Evolutionary conservation across 306 rosid species (phyloP).

Genomic region (Abrus precatorius): DNA sequence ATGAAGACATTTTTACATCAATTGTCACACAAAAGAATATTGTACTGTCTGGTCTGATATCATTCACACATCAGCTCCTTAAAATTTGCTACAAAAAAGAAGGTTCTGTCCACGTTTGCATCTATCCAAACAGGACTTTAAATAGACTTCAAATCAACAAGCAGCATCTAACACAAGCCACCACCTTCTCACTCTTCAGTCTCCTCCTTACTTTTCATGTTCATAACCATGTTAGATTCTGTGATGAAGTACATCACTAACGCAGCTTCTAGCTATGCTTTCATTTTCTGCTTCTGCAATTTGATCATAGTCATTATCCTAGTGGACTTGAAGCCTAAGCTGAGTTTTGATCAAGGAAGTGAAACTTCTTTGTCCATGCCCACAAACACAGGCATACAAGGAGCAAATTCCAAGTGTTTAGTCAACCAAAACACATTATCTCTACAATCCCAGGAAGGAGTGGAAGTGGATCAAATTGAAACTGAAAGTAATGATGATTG

Average conservation of each 20-base stretch:
- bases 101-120: constrained; percentile 52
- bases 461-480: constrained; percentile 20
- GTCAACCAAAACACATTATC: constrained; percentile 13
- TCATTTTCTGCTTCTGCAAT: constrained; percentile 71
- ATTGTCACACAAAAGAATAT: constrained; percentile 14
- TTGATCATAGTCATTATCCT: constrained; percentile 68
- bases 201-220: not conserved
- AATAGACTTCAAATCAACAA: constrained; percentile 38
- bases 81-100: constrained; percentile 24
- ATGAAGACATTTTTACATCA: constrained; percentile 13
- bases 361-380: constrained; percentile 31
- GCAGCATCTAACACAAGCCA: constrained; percentile 9
- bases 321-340: constrained; percentile 56
- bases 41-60: constrained; percentile 33
- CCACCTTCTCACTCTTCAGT: constrained; percentile 8
- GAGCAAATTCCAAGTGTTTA: constrained; percentile 21
- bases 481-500: not conserved
- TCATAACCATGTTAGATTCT: constrained; percentile 60
- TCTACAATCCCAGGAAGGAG: constrained; percentile 23
- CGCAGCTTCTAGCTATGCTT: constrained; percentile 68
- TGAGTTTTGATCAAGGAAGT: constrained; percentile 44
- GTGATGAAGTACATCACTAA: constrained; percentile 54
- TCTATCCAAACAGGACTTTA: constrained; percentile 43
- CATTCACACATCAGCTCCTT: constrained; percentile 54
- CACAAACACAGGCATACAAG: constrained; percentile 34